Conservation (phyloP, 208 protist genomes). For the Vickermania spadyakhi region DNA sequence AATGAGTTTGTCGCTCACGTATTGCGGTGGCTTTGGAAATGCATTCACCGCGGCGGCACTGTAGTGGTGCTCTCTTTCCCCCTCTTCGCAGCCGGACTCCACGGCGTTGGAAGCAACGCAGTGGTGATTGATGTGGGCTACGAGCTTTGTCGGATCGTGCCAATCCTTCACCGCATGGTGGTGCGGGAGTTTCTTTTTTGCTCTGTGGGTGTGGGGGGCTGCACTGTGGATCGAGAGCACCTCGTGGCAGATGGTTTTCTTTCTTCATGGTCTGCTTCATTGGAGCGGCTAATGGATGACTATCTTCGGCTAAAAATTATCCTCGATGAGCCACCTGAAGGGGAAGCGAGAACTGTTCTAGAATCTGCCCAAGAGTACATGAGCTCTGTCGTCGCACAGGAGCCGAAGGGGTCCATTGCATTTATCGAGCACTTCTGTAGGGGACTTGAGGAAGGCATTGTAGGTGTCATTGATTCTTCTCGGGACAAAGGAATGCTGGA, state of each 20-base stretch:
- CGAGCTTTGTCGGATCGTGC: not conserved
- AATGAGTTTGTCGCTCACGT: not conserved
- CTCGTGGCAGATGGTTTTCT: too few species aligned
- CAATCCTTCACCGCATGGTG: not conserved
- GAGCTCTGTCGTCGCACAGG: too few species aligned
- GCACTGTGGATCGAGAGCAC: too few species aligned
- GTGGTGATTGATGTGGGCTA: not conserved
- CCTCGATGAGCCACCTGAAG: too few species aligned
- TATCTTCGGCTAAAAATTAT: too few species aligned
- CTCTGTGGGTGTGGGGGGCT: not conserved
- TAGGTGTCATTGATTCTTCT: not conserved
- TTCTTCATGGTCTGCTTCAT: too few species aligned
- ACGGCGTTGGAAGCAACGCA: not conserved
- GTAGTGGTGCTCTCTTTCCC: not conserved
- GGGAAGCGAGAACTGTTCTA: too few species aligned
- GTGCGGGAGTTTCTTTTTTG: constrained; percentile 6
- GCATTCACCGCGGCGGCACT: not conserved
- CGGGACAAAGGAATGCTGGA: not conserved
- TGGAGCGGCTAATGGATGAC: too few species aligned
- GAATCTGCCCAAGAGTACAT: too few species aligned
- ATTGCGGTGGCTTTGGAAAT: not conserved
- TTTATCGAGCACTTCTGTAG: not conserved
- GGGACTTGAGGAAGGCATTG: not conserved
- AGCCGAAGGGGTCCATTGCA: too few species aligned
- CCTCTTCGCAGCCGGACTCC: not conserved